Base-by-base conservation (phyloP, 208 protist species). In the Trypanosoma rangeli region DNA sequence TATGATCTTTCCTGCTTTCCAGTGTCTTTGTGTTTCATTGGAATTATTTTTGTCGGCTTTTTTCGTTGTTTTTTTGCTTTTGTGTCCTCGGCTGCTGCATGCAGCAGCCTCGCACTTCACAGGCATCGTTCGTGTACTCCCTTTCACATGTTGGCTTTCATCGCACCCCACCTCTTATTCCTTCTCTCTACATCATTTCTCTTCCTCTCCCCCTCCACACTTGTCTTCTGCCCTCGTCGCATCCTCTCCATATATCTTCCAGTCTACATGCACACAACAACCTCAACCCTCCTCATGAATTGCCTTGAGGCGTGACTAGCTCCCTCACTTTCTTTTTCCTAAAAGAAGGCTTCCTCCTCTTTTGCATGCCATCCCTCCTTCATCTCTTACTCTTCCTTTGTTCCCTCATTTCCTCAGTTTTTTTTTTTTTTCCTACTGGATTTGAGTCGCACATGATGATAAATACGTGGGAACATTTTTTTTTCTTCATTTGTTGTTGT, bases 341-440 rank as follows among this genome's bases (percentile, higher is more conserved):
- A 59, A 37, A 37, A 37, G 7, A 37, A 37, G 33, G 33, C 46
- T 73, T 72, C 52, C 73, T 62, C 56, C 65, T 66, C 26, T 54
- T 64, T 28, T 31, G 12, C 20, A 18, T 33, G 18, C 37, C 0
- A 9, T 52, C 26, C 46, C 31, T 61, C 63, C n/a, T 64, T 31
- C 18, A 16, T 64, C 55, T 49, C 62, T 68, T 54, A 37, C 24
- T 42, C 12, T 58, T 44, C 37, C 44, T 48, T 56, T 16, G 20
- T 5, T 52, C 54, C 20, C 35, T 9, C 16, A 24, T 15, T 24
- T 33, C 22, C n/a, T n/a, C n/a, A n/a, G n/a, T 52, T 18, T 74
- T 53, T 54, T 54, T 33, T 66, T 24, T 55, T 68, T 31, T 22
- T 72, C 63, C 64, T 57, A 10, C 63, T 72, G 52, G 63, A 26